Conservation (phyloP, 2,329 filamentous ascomycete species). For the Purpureocillium takamizusanense region DNA sequence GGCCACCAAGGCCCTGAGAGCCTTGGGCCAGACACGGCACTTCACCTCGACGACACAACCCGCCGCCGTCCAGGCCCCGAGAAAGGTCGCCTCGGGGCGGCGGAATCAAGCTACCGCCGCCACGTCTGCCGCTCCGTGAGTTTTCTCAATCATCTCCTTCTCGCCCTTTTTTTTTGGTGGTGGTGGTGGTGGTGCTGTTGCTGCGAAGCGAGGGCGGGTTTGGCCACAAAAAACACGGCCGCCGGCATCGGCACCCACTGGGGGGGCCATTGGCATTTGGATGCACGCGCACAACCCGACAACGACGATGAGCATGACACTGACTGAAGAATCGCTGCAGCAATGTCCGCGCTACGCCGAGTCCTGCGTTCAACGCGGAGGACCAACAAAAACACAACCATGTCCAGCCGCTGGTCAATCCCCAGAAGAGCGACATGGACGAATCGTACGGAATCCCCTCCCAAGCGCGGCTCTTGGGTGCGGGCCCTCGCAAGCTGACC, state of each 20-base stretch:
- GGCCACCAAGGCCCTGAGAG: slow-evolving; percentile 36
- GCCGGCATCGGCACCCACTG: slow-evolving; percentile 7
- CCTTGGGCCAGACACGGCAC: slow-evolving; percentile 28
- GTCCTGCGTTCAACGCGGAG: slow-evolving; percentile 49
- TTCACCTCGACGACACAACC: slow-evolving; percentile 31
- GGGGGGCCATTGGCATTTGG: not conserved
- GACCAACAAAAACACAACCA: slow-evolving; percentile 41
- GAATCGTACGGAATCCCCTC: slow-evolving; percentile 59
- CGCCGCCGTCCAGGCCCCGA: slow-evolving; percentile 24
- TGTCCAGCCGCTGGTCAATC: slow-evolving; percentile 60
- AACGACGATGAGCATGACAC: not conserved
- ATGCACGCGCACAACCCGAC: too few relatives aligned
- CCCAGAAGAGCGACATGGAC: slow-evolving; percentile 57
- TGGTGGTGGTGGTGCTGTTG: too few relatives aligned
- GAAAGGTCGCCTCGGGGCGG: slow-evolving; percentile 29
- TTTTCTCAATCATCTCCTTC: too few relatives aligned
- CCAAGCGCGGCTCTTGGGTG: not conserved
- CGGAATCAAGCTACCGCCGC: slow-evolving; percentile 42
- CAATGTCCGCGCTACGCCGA: slow-evolving; percentile 44
- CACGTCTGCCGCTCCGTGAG: slow-evolving; percentile 41
- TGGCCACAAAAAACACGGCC: not conserved
- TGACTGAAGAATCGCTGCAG: slow-evolving; percentile 1
- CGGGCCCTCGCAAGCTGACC: not conserved
- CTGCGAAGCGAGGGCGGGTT: too few relatives aligned
- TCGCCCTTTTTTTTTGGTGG: slow-evolving; percentile 2